Base-by-base conservation (phyloP, 1,284 basidiomycete genomes). In the Tilletia indica region DNA sequence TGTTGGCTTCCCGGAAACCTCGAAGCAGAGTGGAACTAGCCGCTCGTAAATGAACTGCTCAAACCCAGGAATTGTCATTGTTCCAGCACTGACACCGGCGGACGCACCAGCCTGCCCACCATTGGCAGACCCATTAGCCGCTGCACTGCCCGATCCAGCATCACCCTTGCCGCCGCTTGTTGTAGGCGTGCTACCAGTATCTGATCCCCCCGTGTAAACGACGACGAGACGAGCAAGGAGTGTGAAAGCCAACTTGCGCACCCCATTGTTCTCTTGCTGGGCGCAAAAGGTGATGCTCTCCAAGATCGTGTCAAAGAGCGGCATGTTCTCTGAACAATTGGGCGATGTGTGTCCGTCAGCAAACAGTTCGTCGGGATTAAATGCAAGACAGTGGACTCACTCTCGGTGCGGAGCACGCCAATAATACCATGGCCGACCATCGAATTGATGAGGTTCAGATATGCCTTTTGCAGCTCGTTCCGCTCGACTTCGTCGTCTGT, bases 11-110 rank as follows among this genome's bases (percentile, higher is more conserved):
- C 92, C 90, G 0, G 94, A 90, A 4, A 97, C 90, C 31, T 90
- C 88, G 83, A 99, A 97, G 45, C 91, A 91, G 0, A 91, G 86
- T 3, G 93, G 93, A 68, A 98, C 87, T 56, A 97, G 86, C 9
- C 91, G 89, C 77, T 96, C 92, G 84, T 99, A 99, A 68, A 97
- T 88, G 83, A 97, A 97, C 14, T 89, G 88, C 78, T 97, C 94
- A 82, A 98, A 99, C 0, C 96, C 96, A 14, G 93, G 93, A 38
- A 99, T 85, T 19, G 6, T 67, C 72, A 64, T 25, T 25, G 16
- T 38, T 56, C 42, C 66, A 21, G 64, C 61, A 19, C 19, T 12
- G 11, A 49, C 42, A 12, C 16, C 19, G 16, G 64, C 14, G 9
- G 25, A 31, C 25, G 25, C 25, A 31, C 25, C 25, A n/a, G 48